Percentiles rank a stretch among this genome's conserved stretches.
These are phyloP conservation scores for Cucurbita pepo DNA, from an alignment of 306 rosid genomes.

Conservation along the genomic window DNA sequence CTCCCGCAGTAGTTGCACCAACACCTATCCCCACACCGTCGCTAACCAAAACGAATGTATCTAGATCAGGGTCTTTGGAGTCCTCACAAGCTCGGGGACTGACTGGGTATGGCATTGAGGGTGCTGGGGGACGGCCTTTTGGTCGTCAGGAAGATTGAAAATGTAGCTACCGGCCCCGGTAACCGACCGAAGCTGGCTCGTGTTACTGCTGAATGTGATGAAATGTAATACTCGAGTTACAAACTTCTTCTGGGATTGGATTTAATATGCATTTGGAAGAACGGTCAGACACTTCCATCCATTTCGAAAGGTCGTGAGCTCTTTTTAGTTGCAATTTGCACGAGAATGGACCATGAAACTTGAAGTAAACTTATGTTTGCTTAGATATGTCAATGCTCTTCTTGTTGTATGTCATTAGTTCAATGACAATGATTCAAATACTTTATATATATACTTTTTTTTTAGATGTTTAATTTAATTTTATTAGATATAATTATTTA, in stretches of 20 bases:
- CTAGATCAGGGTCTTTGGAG: constrained; percentile 72
- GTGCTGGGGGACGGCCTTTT: constrained; percentile 97
- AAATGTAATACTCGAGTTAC: constrained; percentile 35
- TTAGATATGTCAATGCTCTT: background rate
- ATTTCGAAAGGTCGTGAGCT: background rate
- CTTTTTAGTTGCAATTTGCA: background rate
- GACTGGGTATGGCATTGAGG: constrained; percentile 90
- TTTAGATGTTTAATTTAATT: too few species aligned
- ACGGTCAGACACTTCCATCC: background rate
- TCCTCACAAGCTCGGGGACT: constrained; percentile 60
- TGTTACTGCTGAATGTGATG: constrained; percentile 84
- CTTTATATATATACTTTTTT: too few species aligned
- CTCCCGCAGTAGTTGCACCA: constrained; percentile 24
- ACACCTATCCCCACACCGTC: constrained; percentile 35
- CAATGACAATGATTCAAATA: too few species aligned
- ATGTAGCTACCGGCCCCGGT: constrained; percentile 88
- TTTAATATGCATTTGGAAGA: too few species aligned
- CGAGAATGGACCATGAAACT: background rate
- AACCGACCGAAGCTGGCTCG: constrained; percentile 80
- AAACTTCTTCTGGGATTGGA: background rate
- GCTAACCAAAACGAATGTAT: constrained; percentile 34
- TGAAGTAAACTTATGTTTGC: background rate
- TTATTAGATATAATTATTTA: too few species aligned
- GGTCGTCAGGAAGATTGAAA: constrained; percentile 93
- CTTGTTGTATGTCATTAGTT: background rate